Conservation (phyloP, 257 asterid species). For the Ocimum tenuiflorum region DNA sequence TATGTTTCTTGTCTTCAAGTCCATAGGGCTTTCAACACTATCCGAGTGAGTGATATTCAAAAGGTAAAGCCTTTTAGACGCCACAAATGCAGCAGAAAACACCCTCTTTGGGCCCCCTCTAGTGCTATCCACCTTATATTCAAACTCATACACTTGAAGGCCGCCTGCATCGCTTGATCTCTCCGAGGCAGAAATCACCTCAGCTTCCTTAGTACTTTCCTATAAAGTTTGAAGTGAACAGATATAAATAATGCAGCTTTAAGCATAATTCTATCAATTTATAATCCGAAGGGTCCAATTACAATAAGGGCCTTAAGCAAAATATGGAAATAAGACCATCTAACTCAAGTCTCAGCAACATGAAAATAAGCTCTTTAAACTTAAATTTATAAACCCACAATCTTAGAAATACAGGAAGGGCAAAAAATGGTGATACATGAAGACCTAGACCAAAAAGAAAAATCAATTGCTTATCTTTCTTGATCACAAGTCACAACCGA, state of each 20-base stretch:
- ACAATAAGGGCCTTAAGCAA: background rate
- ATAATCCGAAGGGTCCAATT: background rate
- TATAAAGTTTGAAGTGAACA: conserved; percentile 16
- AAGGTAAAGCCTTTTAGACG: conserved; percentile 75
- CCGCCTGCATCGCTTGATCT: conserved; percentile 61
- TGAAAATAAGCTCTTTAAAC: background rate
- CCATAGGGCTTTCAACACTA: conserved; percentile 53
- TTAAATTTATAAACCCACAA: background rate
- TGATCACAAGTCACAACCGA: background rate
- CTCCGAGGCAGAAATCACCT: conserved; percentile 70
- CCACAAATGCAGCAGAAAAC: conserved; percentile 80
- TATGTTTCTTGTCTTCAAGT: conserved; percentile 36
- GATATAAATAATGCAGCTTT: background rate
- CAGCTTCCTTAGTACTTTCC: conserved; percentile 89
- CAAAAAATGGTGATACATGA: background rate
- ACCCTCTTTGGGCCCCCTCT: conserved; percentile 88
- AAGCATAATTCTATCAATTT: background rate
- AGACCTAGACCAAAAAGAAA: background rate
- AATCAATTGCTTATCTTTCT: background rate
- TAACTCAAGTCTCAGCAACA: background rate
- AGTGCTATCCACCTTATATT: conserved; percentile 81
- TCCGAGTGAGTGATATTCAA: conserved; percentile 66
- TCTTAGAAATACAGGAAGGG: background rate
- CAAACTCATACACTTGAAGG: conserved; percentile 78
- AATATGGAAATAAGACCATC: background rate